A percentile compares a stretch with the other conserved stretches of the same genome.
phyloP scores from a whole-genome alignment of 176 grass and related monocot genomes.

The Carex littledalei region DNA sequence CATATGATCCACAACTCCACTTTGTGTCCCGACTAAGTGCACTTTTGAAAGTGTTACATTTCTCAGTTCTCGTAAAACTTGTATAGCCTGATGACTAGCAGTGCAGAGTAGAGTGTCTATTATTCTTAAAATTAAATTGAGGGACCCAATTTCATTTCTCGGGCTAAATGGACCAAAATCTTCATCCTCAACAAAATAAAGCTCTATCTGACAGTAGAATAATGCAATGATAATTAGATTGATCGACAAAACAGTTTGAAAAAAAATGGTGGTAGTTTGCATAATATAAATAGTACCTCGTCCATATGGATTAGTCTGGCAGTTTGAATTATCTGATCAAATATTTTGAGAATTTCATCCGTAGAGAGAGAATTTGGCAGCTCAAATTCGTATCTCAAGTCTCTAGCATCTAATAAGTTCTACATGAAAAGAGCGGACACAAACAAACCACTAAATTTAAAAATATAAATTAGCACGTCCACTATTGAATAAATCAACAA shows the following conservation, averaged over 20 bases:
- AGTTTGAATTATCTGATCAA: slow-evolving; percentile 44
- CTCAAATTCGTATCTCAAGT: slow-evolving; percentile 41
- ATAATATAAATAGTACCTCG: slow-evolving; percentile 46
- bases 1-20: slow-evolving; percentile 25
- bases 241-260: not conserved
- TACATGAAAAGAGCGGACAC: slow-evolving; percentile 15
- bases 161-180: slow-evolving; percentile 61
- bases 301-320: slow-evolving; percentile 54
- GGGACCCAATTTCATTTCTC: slow-evolving; percentile 85
- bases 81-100: slow-evolving; percentile 23
- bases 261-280: not conserved
- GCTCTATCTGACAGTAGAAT: slow-evolving; percentile 56
- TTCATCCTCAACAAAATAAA: slow-evolving; percentile 72
- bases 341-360: slow-evolving; percentile 31
- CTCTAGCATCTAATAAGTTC: slow-evolving; percentile 41
- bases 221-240: slow-evolving; percentile 1
- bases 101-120: slow-evolving; percentile 34
- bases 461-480: not conserved
- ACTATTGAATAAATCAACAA: not conserved
- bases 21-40: slow-evolving; percentile 25
- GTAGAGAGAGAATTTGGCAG: slow-evolving; percentile 31
- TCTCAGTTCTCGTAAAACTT: slow-evolving; percentile 42
- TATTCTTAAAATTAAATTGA: slow-evolving; percentile 48
- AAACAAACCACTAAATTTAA: not conserved
- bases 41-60: slow-evolving; percentile 42